Percentiles rank a stretch among this genome's conserved stretches.
Conservation (phyloP, 805 yeast genomes). For the Ogataea methylovora region DNA sequence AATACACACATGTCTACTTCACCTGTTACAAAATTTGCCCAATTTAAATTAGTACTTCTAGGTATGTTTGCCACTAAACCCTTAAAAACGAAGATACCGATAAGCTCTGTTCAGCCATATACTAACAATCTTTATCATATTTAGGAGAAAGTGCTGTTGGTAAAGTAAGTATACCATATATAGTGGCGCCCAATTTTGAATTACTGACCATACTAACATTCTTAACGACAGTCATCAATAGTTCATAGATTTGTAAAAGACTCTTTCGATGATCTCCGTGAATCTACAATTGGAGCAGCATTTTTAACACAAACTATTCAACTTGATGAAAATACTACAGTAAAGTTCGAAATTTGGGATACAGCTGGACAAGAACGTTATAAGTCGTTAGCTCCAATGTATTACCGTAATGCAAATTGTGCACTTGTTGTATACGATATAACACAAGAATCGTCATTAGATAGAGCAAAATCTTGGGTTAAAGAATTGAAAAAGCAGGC, state of each 20-base stretch:
- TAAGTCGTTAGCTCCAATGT: constrained; percentile 74
- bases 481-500: constrained; percentile 81
- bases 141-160: constrained; percentile 71
- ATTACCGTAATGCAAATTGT: constrained; percentile 73
- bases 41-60: constrained; percentile 52
- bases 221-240: constrained; percentile 35
- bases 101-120: neutral
- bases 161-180: constrained; percentile 25
- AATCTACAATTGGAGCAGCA: constrained; percentile 83
- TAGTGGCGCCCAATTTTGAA: no score
- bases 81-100: no score
- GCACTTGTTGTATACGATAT: constrained; percentile 76
- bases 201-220: constrained; percentile 1
- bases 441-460: constrained; percentile 58
- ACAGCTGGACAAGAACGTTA: constrained; percentile 84
- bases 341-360: constrained; percentile 80
- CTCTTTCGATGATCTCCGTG: constrained; percentile 64
- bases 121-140: neutral
- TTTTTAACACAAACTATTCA: constrained; percentile 64
- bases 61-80: constrained; percentile 16
- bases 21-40: constrained; percentile 30
- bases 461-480: constrained; percentile 70
- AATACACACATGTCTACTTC: no score
- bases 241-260: constrained; percentile 68
- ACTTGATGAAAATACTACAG: constrained; percentile 43